Evolutionary conservation across 1,139 yeast species (phyloP).

Genomic region (Geotrichum reessii): DNA sequence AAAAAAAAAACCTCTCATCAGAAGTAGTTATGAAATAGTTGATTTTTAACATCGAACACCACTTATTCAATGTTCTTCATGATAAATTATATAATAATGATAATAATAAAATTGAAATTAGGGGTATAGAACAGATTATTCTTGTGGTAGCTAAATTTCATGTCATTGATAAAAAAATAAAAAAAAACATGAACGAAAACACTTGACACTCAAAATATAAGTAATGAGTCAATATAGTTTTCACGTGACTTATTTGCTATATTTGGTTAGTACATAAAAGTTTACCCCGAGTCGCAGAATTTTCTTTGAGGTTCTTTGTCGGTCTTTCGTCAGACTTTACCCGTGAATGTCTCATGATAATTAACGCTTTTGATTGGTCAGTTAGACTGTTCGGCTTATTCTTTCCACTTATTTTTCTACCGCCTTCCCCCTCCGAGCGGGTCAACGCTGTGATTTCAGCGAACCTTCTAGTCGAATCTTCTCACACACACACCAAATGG

Average conservation of each 20-base stretch:
- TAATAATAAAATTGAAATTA: too few species aligned
- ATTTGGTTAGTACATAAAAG: neutral
- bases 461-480: conserved; percentile 9
- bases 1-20: too few species aligned
- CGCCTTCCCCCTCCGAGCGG: neutral
- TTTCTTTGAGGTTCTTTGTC: neutral
- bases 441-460: neutral
- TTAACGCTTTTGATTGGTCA: neutral
- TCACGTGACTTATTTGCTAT: neutral
- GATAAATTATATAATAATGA: neutral
- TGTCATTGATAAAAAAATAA: neutral
- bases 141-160: neutral
- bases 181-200: neutral
- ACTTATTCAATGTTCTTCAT: neutral
- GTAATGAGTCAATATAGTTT: neutral
- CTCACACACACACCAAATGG: neutral
- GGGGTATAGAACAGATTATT: neutral
- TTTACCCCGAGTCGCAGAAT: neutral
- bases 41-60: too few species aligned
- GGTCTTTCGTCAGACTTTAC: neutral
- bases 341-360: neutral
- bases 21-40: too few species aligned
- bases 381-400: neutral
- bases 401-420: neutral
- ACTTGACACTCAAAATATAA: neutral